These are phyloP conservation scores for Chlorella sorokiniana DNA, from an alignment of 139 green algal species.

Conservation along the genomic window DNA sequence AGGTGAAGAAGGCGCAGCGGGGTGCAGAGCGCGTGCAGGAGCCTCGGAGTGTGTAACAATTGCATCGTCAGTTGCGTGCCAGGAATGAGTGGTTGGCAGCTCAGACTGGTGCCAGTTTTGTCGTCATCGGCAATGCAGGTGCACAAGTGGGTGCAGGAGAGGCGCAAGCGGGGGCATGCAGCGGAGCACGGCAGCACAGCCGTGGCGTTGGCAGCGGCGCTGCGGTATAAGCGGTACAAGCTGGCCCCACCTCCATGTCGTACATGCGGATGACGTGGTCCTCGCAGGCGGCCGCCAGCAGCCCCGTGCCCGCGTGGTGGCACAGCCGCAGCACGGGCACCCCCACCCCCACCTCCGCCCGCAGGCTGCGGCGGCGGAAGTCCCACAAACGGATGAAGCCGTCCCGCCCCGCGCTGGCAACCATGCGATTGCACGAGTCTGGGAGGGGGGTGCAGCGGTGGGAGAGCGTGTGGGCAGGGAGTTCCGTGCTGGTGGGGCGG, in stretches of 20 bases:
- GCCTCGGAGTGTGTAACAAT: slow-evolving; percentile 35
- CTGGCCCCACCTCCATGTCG: slow-evolving; percentile 45
- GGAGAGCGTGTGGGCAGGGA: background rate
- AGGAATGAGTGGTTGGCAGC: slow-evolving; percentile 24
- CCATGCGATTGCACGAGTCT: slow-evolving; percentile 73
- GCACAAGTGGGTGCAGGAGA: background rate
- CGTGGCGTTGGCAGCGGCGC: background rate
- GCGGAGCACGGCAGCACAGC: background rate
- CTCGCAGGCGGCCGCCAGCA: slow-evolving; percentile 66
- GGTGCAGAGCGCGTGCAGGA: background rate
- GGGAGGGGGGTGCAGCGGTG: slow-evolving; percentile 5
- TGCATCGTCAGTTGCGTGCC: slow-evolving; percentile 15
- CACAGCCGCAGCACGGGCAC: slow-evolving; percentile 47
- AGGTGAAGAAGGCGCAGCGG: too few species aligned
- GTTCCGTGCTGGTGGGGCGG: background rate
- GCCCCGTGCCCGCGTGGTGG: slow-evolving; percentile 44
- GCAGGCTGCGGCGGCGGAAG: slow-evolving; percentile 70
- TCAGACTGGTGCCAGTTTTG: slow-evolving; percentile 38
- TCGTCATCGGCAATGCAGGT: slow-evolving; percentile 20
- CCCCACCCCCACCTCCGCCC: slow-evolving; percentile 52
- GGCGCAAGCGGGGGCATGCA: background rate
- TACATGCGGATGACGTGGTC: slow-evolving; percentile 67
- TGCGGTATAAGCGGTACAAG: background rate
- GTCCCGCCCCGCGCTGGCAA: slow-evolving; percentile 74
- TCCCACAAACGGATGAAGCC: slow-evolving; percentile 79